These are phyloP conservation scores for Saccharomycopsis lassenensis DNA, from an alignment of 805 yeast genomes.

Conservation along the genomic window DNA sequence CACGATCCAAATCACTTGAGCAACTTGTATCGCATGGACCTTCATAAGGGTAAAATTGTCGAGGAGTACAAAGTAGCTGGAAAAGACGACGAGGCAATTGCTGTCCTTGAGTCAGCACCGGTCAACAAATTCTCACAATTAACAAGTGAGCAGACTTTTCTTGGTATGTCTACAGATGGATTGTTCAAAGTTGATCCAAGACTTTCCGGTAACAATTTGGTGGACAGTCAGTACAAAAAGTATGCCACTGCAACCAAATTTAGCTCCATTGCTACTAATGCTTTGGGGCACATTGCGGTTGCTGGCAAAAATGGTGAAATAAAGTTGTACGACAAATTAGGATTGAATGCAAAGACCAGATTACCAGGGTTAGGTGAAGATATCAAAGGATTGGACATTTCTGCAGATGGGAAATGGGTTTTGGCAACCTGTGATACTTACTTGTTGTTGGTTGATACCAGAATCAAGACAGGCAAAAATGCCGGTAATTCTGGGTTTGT, in stretches of 20 bases:
- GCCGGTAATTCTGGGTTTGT: conserved; percentile 53
- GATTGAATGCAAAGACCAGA: conserved; percentile 64
- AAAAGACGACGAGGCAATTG: conserved; percentile 29
- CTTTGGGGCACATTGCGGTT: conserved; percentile 61
- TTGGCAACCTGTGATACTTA: conserved; percentile 71
- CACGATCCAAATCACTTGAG: conserved; percentile 38
- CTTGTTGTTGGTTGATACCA: conserved; percentile 57
- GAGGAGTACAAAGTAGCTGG: conserved; percentile 73
- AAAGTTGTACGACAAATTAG: conserved; percentile 60
- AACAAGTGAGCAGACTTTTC: conserved; percentile 60
- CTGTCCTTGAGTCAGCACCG: conserved; percentile 55
- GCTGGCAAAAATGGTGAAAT: conserved; percentile 70
- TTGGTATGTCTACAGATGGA: conserved; percentile 57
- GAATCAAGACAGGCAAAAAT: conserved; percentile 50
- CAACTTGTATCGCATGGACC: conserved; percentile 61
- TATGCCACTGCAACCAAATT: conserved; percentile 49
- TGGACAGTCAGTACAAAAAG: conserved; percentile 39
- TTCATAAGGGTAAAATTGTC: conserved; percentile 69
- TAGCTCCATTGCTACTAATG: conserved; percentile 58
- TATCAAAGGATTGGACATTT: conserved; percentile 53
- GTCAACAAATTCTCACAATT: conserved; percentile 63
- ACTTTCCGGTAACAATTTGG: conserved; percentile 45
- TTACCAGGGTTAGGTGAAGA: conserved; percentile 79
- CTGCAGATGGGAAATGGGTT: conserved; percentile 74
- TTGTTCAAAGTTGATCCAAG: conserved; percentile 79